Percentiles rank a stretch among this genome's conserved stretches.
Evolutionary conservation across 345 rosid species (phyloP).

Genomic region (Salix brachista): DNA sequence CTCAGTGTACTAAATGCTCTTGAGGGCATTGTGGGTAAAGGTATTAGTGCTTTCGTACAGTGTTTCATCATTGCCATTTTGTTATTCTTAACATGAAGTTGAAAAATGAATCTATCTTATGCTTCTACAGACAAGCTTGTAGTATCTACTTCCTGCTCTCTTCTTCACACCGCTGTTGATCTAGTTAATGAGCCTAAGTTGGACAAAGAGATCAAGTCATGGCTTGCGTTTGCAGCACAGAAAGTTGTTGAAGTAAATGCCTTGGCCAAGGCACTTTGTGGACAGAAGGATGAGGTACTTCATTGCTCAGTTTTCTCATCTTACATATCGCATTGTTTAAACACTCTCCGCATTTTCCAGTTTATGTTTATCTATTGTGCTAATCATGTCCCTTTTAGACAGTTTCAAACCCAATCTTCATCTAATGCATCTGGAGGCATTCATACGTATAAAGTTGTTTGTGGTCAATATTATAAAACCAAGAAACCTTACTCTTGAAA

Average conservation of each 20-base stretch:
- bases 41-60: slow-evolving; percentile 25
- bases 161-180: slow-evolving; percentile 94
- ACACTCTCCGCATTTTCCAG: neutral
- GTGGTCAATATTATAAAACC: neutral
- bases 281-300: slow-evolving; percentile 72
- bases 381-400: neutral
- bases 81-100: neutral
- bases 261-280: slow-evolving; percentile 80
- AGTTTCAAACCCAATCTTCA: neutral
- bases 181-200: slow-evolving; percentile 79
- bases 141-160: slow-evolving; percentile 96
- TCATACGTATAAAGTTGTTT: neutral
- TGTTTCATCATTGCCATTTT: neutral
- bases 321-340: neutral
- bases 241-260: slow-evolving; percentile 93
- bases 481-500: neutral
- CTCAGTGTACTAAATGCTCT: slow-evolving; percentile 48
- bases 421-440: neutral
- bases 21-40: slow-evolving; percentile 86
- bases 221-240: slow-evolving; percentile 98
- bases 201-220: slow-evolving; percentile 84
- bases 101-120: neutral
- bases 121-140: slow-evolving; percentile 74
- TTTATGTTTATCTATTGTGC: neutral
- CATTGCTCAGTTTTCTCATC: neutral